Evolutionary conservation across 2,329 filamentous ascomycete species (phyloP), one percentile per base, ranked within the genome.

Genomic region (Podosphaera fusca): DNA sequence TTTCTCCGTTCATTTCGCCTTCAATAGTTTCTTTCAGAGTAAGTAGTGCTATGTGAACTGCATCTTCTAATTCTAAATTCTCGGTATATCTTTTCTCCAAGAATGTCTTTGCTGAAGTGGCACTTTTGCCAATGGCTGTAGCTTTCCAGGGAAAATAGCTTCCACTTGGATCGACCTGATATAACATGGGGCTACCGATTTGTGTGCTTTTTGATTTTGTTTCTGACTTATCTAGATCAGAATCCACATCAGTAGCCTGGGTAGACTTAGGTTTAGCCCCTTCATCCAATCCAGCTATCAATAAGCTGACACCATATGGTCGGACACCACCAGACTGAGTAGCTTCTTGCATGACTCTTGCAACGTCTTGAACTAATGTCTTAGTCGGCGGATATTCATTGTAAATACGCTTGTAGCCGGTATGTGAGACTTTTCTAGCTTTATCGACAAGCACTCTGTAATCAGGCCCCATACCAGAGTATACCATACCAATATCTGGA

Each of bases 111-210:
- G 92, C 92, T 67, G 88, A 94, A 46, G 92, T 95, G 56, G 92
- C 92, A 68, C 89, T 94, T 80, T 98, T 98, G 67, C 92, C 92
- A 67, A 98, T 98, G 56, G 92, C 92, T 54, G 92, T 98, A 47
- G 92, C 92, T 77, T 98, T 98, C 92, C 92, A 98, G 3, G 92
- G 92, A 70, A 95, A 98, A 70, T 98, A 98, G 70, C 87, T 94
- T 64, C 92, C 92, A 62, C 87, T 95, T n/a, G 92, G 92, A 69
- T 98, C 92, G 64, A 98, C 92, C 74, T 98, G 90, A 74, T 98
- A 98, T 68, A 98, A 74, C 78, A 94, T 95, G 53, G 92, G 92
- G 4, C 92, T 90, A 55, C 92, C 90, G 75, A 95, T 96, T 65
- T 92, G 76, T 64, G 94, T 92, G 54, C 92, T 92, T 34, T 90